These are phyloP conservation scores for Aspergillus phoenicis DNA, from an alignment of 2,329 filamentous ascomycete species.

Conservation along the genomic window DNA sequence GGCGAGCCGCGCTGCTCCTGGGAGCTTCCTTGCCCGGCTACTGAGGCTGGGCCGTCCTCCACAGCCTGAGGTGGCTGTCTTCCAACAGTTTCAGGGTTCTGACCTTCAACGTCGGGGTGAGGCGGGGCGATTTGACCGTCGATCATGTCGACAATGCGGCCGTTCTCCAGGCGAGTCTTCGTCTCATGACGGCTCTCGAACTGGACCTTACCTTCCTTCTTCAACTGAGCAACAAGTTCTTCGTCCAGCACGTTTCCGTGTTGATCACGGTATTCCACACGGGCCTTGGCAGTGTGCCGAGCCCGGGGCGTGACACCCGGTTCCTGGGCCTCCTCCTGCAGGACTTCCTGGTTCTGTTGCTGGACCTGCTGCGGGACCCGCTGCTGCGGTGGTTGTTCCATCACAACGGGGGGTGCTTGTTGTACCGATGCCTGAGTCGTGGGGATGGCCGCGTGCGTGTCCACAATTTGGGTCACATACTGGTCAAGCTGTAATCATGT, in stretches of 20 bases:
- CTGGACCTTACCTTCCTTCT: slow-evolving; percentile 79
- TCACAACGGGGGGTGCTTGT: slow-evolving; percentile 15
- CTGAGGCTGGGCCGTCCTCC: slow-evolving; percentile 44
- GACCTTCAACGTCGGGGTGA: slow-evolving; percentile 60
- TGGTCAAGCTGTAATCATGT: slow-evolving; percentile 39
- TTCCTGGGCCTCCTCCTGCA: slow-evolving; percentile 26
- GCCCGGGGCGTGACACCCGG: slow-evolving; percentile 39
- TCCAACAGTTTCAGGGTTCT: slow-evolving; percentile 58
- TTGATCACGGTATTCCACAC: slow-evolving; percentile 92
- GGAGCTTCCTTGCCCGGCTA: slow-evolving; percentile 41
- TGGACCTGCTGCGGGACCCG: slow-evolving; percentile 21
- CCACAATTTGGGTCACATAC: slow-evolving; percentile 39
- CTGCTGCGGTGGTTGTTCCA: slow-evolving; percentile 15
- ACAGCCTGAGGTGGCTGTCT: slow-evolving; percentile 40
- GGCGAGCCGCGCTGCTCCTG: slow-evolving; percentile 38
- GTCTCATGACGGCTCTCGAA: slow-evolving; percentile 97
- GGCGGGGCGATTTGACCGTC: slow-evolving; percentile 51
- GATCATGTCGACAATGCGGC: slow-evolving; percentile 68
- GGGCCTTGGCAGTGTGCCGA: slow-evolving; percentile 66
- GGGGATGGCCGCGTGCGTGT: slow-evolving; percentile 26
- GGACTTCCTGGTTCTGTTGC: slow-evolving; percentile 26
- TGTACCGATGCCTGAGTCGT: slow-evolving; percentile 22
- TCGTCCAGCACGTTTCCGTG: slow-evolving; percentile 84
- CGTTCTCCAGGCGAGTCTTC: slow-evolving; percentile 75
- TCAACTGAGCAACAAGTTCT: slow-evolving; percentile 76